Evolutionary conservation across 1,284 basidiomycete species (phyloP).

Genomic region (Austroboletus olivaceoglutinosus): DNA sequence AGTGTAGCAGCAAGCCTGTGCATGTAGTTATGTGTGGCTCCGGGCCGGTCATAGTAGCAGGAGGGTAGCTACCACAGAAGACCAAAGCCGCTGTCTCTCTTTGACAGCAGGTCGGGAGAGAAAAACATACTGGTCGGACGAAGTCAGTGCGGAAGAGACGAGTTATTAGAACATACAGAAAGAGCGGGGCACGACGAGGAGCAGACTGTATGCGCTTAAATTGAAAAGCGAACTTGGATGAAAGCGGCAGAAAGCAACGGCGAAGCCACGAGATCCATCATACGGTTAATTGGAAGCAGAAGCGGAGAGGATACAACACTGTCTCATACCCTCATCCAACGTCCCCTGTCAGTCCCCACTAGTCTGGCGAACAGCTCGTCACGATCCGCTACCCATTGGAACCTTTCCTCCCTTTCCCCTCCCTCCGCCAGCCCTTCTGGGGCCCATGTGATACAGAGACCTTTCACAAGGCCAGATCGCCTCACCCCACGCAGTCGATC

Average conservation of each 20-base stretch:
- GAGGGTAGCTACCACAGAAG: conserved; percentile 59
- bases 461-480: conserved; percentile 54
- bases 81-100: conserved; percentile 77
- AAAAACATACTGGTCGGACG: conserved; percentile 61
- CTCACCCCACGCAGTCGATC: conserved; percentile 52
- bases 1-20: conserved; percentile 84
- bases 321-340: conserved; percentile 38
- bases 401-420: conserved; percentile 49
- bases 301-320: conserved; percentile 5
- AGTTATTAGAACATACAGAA: conserved; percentile 3
- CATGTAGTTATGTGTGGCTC: conserved; percentile 14
- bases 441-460: conserved; percentile 50
- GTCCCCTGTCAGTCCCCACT: conserved; percentile 47
- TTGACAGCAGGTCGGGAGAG: conserved; percentile 66
- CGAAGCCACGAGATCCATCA: conserved; percentile 16
- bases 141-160: not conserved
- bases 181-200: not conserved
- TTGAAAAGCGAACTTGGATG: not conserved
- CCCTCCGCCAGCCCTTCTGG: conserved; percentile 25
- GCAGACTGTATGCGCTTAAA: not conserved
- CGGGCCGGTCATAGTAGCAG: not conserved
- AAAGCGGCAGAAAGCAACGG: not conserved
- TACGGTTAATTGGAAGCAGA: conserved; percentile 7
- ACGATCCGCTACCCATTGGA: conserved; percentile 57
- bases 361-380: conserved; percentile 67